These are phyloP conservation scores for Chlorophyllum brunneum DNA, from an alignment of 768 basidiomycete genomes.

Conservation along the genomic window DNA sequence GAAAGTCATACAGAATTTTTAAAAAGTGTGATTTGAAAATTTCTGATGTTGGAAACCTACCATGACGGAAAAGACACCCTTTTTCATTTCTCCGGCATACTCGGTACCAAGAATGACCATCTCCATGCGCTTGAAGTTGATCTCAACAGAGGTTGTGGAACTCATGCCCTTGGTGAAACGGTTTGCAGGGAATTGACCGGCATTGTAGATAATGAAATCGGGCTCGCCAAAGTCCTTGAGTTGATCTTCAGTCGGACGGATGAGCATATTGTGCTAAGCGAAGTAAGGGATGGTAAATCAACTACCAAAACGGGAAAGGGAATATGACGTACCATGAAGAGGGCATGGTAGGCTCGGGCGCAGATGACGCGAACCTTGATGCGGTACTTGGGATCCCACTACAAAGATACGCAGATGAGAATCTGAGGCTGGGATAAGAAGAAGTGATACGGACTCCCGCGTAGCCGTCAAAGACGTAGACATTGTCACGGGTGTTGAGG, in stretches of 20 bases:
- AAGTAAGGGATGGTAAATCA: conserved; percentile 15
- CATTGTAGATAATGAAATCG: conserved; percentile 99
- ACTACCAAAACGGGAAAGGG: conserved; percentile 14
- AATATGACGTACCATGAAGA: conserved; percentile 81
- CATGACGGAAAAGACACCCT: conserved; percentile 99
- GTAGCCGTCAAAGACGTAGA: conserved; percentile 96
- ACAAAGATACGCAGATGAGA: conserved; percentile 10
- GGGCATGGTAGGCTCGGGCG: conserved; percentile 95
- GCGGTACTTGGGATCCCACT: conserved; percentile 99
- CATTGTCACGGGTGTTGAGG: conserved; percentile 96
- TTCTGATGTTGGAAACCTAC: conserved; percentile 29
- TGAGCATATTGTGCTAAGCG: conserved; percentile 94
- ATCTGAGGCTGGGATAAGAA: conserved; percentile 4
- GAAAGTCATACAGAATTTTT: conserved; percentile 17
- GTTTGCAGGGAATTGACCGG: conserved; percentile 99
- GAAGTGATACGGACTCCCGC: conserved; percentile 60
- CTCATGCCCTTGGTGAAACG: conserved; percentile 99
- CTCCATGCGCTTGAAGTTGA: conserved; percentile 99
- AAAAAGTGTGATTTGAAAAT: conserved; percentile 2
- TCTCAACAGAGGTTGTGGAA: conserved; percentile 96
- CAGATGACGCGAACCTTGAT: conserved; percentile 99
- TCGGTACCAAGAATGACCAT: conserved; percentile 99
- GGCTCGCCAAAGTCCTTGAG: conserved; percentile 93
- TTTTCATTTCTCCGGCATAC: conserved; percentile 99
- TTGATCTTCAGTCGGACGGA: conserved; percentile 94